Conservation (phyloP, 768 basidiomycete species). For the Russula emetica region DNA sequence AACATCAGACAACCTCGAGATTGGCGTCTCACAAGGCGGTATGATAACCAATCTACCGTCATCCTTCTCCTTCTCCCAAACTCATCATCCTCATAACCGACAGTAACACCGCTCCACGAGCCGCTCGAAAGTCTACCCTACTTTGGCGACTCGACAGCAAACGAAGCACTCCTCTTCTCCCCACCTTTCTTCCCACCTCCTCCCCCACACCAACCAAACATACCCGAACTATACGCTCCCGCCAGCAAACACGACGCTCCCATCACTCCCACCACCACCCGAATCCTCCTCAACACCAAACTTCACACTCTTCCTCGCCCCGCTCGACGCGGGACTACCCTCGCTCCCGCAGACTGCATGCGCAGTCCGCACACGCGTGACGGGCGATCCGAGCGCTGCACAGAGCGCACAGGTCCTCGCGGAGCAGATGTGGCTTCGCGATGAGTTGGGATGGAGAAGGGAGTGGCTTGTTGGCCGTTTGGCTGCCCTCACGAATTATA, state of each 20-base stretch:
- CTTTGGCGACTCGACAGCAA: conserved; percentile 70
- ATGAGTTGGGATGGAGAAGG: conserved; percentile 55
- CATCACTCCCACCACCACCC: conserved; percentile 40
- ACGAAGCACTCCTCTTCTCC: conserved; percentile 70
- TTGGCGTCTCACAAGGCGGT: conserved; percentile 47
- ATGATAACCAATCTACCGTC: background rate
- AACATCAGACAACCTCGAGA: conserved; percentile 48
- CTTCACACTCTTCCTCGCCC: conserved; percentile 52
- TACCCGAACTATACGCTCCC: conserved; percentile 80
- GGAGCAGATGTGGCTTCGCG: conserved; percentile 54
- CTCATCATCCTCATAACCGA: no score
- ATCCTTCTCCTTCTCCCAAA: no score
- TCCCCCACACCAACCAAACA: conserved; percentile 37
- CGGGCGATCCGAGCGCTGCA: conserved; percentile 29
- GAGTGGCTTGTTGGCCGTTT: conserved; percentile 66
- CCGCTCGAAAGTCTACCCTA: conserved; percentile 45
- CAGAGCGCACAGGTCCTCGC: conserved; percentile 35
- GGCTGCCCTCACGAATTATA: conserved; percentile 68
- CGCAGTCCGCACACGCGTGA: conserved; percentile 39
- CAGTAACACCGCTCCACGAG: conserved; percentile 42
- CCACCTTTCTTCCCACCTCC: conserved; percentile 43
- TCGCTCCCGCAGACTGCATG: conserved; percentile 56
- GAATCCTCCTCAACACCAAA: conserved; percentile 37
- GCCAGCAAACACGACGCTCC: conserved; percentile 44
- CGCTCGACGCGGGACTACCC: conserved; percentile 42